Evolutionary conservation across 2,329 filamentous ascomycete species (phyloP).

Genomic region (Microsporum audouinii): DNA sequence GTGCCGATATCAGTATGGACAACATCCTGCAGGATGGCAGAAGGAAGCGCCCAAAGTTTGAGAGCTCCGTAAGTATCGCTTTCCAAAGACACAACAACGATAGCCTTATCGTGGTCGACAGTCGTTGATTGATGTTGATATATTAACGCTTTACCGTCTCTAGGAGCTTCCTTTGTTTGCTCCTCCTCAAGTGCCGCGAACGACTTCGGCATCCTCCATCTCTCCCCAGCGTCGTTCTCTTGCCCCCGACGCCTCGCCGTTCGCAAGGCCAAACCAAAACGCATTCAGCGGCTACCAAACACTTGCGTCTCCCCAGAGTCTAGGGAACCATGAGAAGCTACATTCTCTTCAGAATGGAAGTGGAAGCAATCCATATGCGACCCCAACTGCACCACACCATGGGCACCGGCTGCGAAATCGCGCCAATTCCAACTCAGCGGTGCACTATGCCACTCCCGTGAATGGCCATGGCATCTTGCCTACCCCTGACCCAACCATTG

Average conservation of each 20-base stretch:
- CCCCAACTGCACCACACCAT: constrained; percentile 45
- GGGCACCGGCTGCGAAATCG: constrained; percentile 56
- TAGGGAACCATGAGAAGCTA: constrained; percentile 42
- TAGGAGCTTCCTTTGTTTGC: constrained; percentile 94
- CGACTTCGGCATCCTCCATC: constrained; percentile 93
- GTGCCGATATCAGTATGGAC: constrained; percentile 92
- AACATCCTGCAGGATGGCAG: constrained; percentile 97
- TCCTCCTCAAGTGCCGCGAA: constrained; percentile 82
- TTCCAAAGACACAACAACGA: not conserved
- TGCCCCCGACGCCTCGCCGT: constrained; percentile 61
- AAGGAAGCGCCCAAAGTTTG: constrained; percentile 85
- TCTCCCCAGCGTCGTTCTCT: constrained; percentile 78
- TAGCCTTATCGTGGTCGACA: too few species aligned
- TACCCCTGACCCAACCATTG: constrained; percentile 93
- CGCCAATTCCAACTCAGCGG: constrained; percentile 41
- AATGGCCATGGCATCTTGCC: constrained; percentile 56
- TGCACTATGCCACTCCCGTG: constrained; percentile 29
- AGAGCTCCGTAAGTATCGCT: constrained; percentile 74
- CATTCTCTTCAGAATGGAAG: constrained; percentile 27
- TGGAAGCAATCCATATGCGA: constrained; percentile 45
- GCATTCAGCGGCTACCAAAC: constrained; percentile 67
- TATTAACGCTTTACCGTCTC: constrained; percentile 13
- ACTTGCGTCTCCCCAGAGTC: constrained; percentile 74
- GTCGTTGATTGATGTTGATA: not conserved
- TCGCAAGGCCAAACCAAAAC: constrained; percentile 62